Conservation (phyloP, 371 early-diverging fungal species). For the Syncephalis plumigaleata region DNA sequence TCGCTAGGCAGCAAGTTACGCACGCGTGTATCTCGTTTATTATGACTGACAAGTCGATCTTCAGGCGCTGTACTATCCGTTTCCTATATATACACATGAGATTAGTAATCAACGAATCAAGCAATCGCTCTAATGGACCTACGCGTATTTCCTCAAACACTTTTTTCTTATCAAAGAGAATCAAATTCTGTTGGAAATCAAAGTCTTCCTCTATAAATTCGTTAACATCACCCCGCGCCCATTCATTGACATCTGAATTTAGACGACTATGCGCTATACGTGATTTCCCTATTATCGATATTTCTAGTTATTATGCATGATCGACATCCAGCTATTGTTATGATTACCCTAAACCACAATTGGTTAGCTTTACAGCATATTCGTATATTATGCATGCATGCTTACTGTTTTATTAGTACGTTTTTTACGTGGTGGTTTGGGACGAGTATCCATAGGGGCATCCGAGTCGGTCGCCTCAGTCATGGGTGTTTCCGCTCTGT, state of each 20-base stretch:
- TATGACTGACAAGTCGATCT: conserved; percentile 42
- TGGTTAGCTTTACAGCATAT: not conserved
- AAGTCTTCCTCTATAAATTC: conserved; percentile 24
- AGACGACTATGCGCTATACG: not conserved
- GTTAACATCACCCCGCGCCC: conserved; percentile 9
- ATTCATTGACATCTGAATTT: conserved; percentile 1
- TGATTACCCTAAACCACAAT: not conserved
- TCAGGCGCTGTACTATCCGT: conserved; percentile 53
- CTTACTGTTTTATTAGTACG: not conserved
- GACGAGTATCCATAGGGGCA: too few species aligned
- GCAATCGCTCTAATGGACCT: conserved; percentile 4
- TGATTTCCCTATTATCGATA: not conserved
- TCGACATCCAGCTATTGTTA: not conserved
- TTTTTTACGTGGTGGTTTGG: too few species aligned
- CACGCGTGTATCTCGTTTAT: conserved; percentile 1
- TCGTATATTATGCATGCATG: too few species aligned
- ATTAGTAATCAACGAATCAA: not conserved
- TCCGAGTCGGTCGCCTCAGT: too few species aligned
- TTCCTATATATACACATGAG: conserved; percentile 16
- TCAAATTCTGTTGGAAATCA: conserved; percentile 61
- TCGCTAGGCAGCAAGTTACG: conserved; percentile 27
- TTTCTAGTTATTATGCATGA: not conserved
- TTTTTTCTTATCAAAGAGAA: conserved; percentile 58
- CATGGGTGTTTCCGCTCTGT: too few species aligned
- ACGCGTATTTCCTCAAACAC: conserved; percentile 67